A percentile compares a stretch with the other conserved stretches of the same genome.
Conservation (phyloP, 1,284 basidiomycete species). For the Bondarzewia mesenterica region DNA sequence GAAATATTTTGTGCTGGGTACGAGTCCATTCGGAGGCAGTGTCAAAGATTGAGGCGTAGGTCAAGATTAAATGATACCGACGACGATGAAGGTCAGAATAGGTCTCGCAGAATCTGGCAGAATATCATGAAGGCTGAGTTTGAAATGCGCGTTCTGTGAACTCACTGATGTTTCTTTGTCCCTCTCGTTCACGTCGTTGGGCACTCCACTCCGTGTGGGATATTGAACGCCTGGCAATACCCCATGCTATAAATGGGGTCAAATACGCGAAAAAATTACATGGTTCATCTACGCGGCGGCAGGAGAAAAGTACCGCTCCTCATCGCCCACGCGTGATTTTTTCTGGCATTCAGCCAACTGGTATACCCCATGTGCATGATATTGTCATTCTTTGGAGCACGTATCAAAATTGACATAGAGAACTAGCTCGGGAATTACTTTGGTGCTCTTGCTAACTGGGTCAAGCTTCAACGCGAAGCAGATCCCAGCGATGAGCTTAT, state of each 20-base stretch:
- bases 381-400: background rate
- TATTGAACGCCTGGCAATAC: background rate
- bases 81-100: background rate
- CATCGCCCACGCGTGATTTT: conserved; percentile 43
- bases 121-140: conserved; percentile 1
- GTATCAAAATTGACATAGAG: conserved; percentile 6
- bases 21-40: background rate
- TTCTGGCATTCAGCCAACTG: conserved; percentile 81
- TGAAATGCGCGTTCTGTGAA: conserved; percentile 1
- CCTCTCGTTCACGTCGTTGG: background rate
- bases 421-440: conserved; percentile 86
- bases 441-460: conserved; percentile 87
- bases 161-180: conserved; percentile 1
- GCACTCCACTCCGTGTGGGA: background rate
- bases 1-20: conserved; percentile 25
- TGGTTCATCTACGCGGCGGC: background rate
- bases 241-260: background rate
- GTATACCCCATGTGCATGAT: conserved; percentile 70
- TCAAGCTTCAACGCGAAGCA: conserved; percentile 63
- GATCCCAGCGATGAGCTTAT: conserved; percentile 55
- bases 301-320: background rate
- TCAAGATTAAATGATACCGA: too few relatives aligned
- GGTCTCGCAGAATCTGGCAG: background rate
- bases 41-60: too few relatives aligned
- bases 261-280: background rate